Evolutionary conservation across 306 rosid species (phyloP).

Genomic region (Sicyos baderoa): DNA sequence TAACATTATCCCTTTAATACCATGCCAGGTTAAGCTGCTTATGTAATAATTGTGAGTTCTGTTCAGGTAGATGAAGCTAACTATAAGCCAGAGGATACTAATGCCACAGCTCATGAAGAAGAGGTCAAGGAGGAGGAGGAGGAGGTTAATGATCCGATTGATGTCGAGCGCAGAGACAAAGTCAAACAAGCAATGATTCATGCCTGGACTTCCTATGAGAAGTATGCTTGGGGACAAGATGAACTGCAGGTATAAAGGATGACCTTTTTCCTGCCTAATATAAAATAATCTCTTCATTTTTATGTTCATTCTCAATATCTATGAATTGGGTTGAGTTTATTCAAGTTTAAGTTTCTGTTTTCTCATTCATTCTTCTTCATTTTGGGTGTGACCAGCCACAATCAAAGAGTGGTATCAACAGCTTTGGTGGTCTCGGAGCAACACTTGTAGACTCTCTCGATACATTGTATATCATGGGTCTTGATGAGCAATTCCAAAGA

Average conservation of each 20-base stretch:
- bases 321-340: neutral
- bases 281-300: neutral
- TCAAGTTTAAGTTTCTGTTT: slow-evolving; percentile 19
- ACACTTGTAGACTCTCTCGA: slow-evolving; percentile 91
- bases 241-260: slow-evolving; percentile 72
- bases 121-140: slow-evolving; percentile 33
- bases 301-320: neutral
- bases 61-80: slow-evolving; percentile 63
- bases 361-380: slow-evolving; percentile 11
- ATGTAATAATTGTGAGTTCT: neutral
- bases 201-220: slow-evolving; percentile 94
- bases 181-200: slow-evolving; percentile 95
- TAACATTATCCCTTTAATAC: no score
- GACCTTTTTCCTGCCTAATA: neutral
- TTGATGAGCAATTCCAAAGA: slow-evolving; percentile 70
- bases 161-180: slow-evolving; percentile 59
- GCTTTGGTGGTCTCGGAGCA: slow-evolving; percentile 99
- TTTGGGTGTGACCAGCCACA: slow-evolving; percentile 63
- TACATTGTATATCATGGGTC: slow-evolving; percentile 94
- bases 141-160: slow-evolving; percentile 65
- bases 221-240: slow-evolving; percentile 96
- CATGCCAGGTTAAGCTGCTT: slow-evolving; percentile 18
- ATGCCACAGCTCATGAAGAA: slow-evolving; percentile 14
- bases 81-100: neutral
- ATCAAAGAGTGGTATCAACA: slow-evolving; percentile 74